phyloP scores from a whole-genome alignment of 140 eudicot genomes.

The Senecio squalidus region DNA sequence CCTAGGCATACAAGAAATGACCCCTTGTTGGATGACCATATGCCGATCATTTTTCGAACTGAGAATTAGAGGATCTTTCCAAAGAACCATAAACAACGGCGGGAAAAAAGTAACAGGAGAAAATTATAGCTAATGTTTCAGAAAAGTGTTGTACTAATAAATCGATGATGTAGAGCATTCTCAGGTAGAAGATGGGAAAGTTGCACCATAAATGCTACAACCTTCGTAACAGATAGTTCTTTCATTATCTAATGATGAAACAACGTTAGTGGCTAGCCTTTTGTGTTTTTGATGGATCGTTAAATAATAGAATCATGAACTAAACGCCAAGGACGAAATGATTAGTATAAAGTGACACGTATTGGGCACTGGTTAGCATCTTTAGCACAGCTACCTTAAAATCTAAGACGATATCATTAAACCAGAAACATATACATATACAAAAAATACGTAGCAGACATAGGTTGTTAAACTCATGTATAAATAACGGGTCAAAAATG shows the following conservation, averaged over 20 bases:
- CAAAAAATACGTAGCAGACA: conserved; percentile 38
- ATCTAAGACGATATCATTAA: conserved; percentile 5
- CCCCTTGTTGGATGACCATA: background rate
- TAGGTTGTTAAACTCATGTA: too few relatives aligned
- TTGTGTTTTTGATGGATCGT: background rate
- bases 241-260: background rate
- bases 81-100: background rate
- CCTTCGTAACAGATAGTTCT: conserved; percentile 5
- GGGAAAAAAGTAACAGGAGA: background rate
- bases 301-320: conserved; percentile 1
- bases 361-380: conserved; percentile 11
- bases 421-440: conserved; percentile 22
- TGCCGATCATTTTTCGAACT: conserved; percentile 1
- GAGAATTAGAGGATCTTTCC: background rate
- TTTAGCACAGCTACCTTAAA: conserved; percentile 8
- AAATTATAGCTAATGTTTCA: background rate
- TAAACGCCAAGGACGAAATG: background rate
- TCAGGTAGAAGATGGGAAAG: background rate
- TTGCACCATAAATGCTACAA: conserved; percentile 2
- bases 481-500: too few relatives aligned
- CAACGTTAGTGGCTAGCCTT: background rate
- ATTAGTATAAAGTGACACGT: background rate
- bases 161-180: background rate
- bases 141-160: background rate
- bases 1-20: background rate